Evolutionary conservation across 192 early-diverging fungal species (phyloP), one percentile per base, ranked within the genome.

Genomic region (Podila epicladia): DNA sequence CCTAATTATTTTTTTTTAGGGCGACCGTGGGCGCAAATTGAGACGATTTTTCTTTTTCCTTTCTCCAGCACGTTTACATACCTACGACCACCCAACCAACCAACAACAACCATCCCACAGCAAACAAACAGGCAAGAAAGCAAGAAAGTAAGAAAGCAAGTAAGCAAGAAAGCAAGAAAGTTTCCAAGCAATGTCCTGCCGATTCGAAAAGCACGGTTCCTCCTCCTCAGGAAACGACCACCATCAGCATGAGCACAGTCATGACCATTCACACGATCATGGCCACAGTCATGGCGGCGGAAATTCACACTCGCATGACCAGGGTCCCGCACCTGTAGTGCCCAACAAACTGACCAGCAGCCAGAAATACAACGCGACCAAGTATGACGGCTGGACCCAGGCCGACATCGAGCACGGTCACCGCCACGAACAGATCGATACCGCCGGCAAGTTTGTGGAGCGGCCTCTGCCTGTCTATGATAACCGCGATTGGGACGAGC

Each of bases 341-440:
- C 87, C 75, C 88, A 86, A 89, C 76, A 85, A 73, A 55, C 37
- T 80, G 49, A 73, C 77, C 41, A 53, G 62, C 67, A 80, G 77
- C 20, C 79, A 82, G 64, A 80, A 73, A 26, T 80, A 80, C 49
- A 69, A 70, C 57, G 65, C 68, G 20, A 80, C 77, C 31, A 80
- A 80, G 49, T 62, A 73, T n/a, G 77, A 80, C 2, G 71, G 71
- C 26, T 80, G 77, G 77, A 80, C 77, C 3, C 77, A 80, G 65
- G 55, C 61, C 20, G 74, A 80, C 50, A 71, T 64, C 32, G 95
- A 96, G 24, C 96, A 97, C 73, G 96, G 96, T 5, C 96, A 98
- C 82, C 91, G 93, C 29, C 96, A 97, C 83, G 97, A 99, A 72
- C 85, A 91, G 49, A 85, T 99, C 67, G 96, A 97, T 58, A 89